Evolutionary conservation across 108 stramenopile genomes (phyloP).

Genomic region (Hondaea fermentalgiana): DNA sequence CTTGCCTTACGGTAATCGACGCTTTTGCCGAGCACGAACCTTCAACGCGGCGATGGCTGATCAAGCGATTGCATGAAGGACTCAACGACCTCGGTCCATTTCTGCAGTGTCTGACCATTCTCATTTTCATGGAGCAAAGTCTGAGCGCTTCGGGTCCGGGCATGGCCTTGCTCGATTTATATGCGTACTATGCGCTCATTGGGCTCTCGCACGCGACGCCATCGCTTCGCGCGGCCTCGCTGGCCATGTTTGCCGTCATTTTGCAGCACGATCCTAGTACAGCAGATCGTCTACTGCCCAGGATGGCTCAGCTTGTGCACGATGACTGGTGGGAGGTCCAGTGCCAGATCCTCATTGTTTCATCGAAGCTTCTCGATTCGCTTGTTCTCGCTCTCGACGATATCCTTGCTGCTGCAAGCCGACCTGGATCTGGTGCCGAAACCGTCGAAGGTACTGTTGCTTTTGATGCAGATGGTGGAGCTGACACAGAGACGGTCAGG

Average conservation of each 20-base stretch:
- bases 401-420: neutral
- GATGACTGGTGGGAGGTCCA: slow-evolving; percentile 28
- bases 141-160: neutral
- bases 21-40: neutral
- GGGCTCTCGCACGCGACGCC: slow-evolving; percentile 10
- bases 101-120: slow-evolving; percentile 18
- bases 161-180: slow-evolving; percentile 21
- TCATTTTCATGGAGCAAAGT: slow-evolving; percentile 18
- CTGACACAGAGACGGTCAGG: too few relatives aligned
- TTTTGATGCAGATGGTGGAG: too few relatives aligned
- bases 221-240: slow-evolving; percentile 22
- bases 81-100: neutral
- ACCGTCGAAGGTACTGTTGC: too few relatives aligned
- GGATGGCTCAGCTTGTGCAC: neutral
- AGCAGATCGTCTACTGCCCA: neutral
- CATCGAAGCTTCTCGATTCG: neutral
- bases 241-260: slow-evolving; percentile 26
- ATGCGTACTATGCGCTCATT: slow-evolving; percentile 29
- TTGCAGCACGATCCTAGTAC: neutral
- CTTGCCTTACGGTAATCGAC: neutral
- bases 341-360: slow-evolving; percentile 1
- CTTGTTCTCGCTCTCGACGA: neutral
- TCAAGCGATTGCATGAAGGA: neutral
- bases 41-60: neutral
- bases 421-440: too few relatives aligned